Evolutionary conservation across 352 stramenopile genomes (phyloP).

Genomic region (Pythium scleroteichum): DNA sequence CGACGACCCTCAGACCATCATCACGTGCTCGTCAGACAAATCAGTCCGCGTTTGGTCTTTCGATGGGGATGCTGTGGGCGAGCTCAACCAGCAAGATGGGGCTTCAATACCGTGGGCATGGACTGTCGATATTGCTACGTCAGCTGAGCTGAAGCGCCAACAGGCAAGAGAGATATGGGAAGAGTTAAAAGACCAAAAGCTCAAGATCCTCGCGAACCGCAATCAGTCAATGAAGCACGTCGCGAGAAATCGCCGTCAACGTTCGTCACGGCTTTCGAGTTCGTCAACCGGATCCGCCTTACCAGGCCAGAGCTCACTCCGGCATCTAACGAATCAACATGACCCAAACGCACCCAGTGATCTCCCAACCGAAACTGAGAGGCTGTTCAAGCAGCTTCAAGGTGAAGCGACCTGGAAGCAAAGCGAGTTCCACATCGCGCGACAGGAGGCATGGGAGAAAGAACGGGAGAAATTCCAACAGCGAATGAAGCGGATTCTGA

Average conservation of each 20-base stretch:
- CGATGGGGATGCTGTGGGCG: conserved; percentile 41
- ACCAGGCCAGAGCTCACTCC: background rate
- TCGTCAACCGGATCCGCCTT: background rate
- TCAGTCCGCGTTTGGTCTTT: conserved; percentile 61
- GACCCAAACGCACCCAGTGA: background rate
- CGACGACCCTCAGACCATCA: conserved; percentile 53
- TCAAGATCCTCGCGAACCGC: conserved; percentile 30
- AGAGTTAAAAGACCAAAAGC: conserved; percentile 49
- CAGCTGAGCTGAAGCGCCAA: conserved; percentile 38
- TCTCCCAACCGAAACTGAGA: conserved; percentile 26
- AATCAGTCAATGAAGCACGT: conserved; percentile 27
- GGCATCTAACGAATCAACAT: background rate
- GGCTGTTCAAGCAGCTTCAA: conserved; percentile 70
- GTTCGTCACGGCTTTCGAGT: background rate
- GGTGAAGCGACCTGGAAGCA: conserved; percentile 74
- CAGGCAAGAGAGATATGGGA: conserved; percentile 65
- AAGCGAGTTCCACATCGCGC: conserved; percentile 66
- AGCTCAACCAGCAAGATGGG: conserved; percentile 8
- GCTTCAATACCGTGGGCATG: conserved; percentile 37
- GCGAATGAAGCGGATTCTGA: conserved; percentile 73
- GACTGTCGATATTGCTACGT: conserved; percentile 44
- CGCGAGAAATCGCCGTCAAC: conserved; percentile 23
- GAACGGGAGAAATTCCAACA: conserved; percentile 69
- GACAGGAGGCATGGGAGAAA: conserved; percentile 62
- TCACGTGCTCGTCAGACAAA: conserved; percentile 72